Base-by-base conservation (phyloP, 1,139 yeast genomes). In the Sugiyamaella sp. region DNA sequence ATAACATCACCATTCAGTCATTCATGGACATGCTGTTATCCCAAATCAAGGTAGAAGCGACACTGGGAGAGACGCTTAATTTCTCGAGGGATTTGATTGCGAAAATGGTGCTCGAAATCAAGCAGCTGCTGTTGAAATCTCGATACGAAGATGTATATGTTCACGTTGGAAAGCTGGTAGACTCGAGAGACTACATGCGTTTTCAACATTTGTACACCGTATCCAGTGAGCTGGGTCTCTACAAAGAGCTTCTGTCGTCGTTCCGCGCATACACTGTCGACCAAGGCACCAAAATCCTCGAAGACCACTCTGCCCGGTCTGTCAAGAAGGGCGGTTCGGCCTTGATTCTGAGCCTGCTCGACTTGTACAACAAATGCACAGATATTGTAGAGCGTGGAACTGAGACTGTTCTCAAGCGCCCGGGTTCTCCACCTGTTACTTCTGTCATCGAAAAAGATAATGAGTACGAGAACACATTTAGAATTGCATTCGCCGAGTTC, bases 401-500 rank as follows among this genome's bases (percentile, higher is more conserved):
- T 4, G 29, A 19, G 12, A 12, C 49, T 22, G 10, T 14, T 9
- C 12, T 12, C 5, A n/a, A 27, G 9, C 21, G 16, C 14, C 4
- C 43, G 14, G 33, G 16, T 12, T 17, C 51, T 21, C 20, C 19
- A 3, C 5, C 3, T 5, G 25, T 14, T 20, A 24, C 35, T 22
- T 9, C 21, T 25, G n/a, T 4, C 22, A n/a, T 21, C 3, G 22
- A 4, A 24, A 27, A 25, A 6, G 33, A 32, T 32, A 17, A 35
- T 4, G 38, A 48, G 16, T 48, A 40, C 20, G 51, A 41, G 20
- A 54, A 60, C 16, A 49, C 58, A 1, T 53, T 66, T 51, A 59
- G 69, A 8, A 56, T 59, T 27, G 59, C 60, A 8, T 62, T 65
- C 35, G 63, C 61, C 8, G 50, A 51, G 20, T 63, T 66, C 12